Base-by-base conservation (phyloP, 306 rosid genomes). In the Amphicarpaea edgeworthii region DNA sequence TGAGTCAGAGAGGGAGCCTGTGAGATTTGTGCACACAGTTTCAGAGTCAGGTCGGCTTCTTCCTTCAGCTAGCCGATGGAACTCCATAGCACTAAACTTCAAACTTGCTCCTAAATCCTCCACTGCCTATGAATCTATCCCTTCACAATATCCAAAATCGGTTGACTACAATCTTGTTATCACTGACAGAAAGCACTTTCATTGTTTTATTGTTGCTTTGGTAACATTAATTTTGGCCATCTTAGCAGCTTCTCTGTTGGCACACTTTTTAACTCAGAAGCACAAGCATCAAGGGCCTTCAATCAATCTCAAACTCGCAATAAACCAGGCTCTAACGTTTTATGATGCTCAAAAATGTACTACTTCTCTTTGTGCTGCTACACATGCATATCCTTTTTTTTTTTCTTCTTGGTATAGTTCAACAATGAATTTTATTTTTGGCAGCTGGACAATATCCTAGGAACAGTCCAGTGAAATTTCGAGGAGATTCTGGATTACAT, bases 291-390 rank as follows among this genome's bases (percentile, higher is more conserved):
- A 86, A 45, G 79, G 30, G 1, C 28, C 90, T 79, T 79, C 90
- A 10, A 71, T 65, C 68, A 70, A 89, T 83, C 82, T 87, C 67
- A 89, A 85, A 43, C 68, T 87, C 21, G 93, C 93, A 38, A 68
- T 93, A 41, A 88, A 86, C 68, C 96, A 84, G 57, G 92, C 96
- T 81, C 92, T 91, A 14, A 84, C 87, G 11, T 89, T 93, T 73
- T 91, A 85, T 61, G 92, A 93, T 65, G 92, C 93, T n/a, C 93
- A 89, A 72, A 93, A 89, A 73, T 93, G 98, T 89, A 85, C 71
- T 60, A 5, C 11, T 40, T 64, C 67, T 73, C 41, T 43, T 14
- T 73, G 15, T 62, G 21, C 12, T 61, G 43, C 30, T 21, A 23
- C 50, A 15, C 24, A 49, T 15, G n/a, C n/a, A n/a, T n/a, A n/a